Evolutionary conservation across 768 basidiomycete genomes (phyloP), one percentile per base, ranked within the genome.

Genomic region (Zangia roseola): DNA sequence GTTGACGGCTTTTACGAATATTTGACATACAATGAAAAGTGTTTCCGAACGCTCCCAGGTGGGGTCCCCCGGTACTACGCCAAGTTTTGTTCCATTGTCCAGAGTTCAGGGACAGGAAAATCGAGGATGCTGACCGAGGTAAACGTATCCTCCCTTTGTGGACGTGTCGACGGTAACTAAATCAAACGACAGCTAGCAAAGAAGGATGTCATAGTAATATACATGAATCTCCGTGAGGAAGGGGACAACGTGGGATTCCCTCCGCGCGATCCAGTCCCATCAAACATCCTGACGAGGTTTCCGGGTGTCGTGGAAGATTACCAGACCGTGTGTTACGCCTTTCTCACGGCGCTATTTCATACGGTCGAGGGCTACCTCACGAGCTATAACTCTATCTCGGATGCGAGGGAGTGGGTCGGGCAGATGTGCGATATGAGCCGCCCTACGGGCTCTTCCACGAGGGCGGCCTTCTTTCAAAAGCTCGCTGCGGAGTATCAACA

Each of bases 91-190:
- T n/a, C 44, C 23, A 38, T 46, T 3, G 36, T 53, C 3, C 57
- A 58, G 9, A 58, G 57, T 6, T 58, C 56, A 2, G 56, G 49
- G 0, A 59, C 57, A 0, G 57, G 57, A 0, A 55, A 49, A 31
- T 49, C 58, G 10, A 59, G 50, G 17, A n/a, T 52, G 40, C 8
- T 59, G 1, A 50, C 45, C 0, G 53, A 59, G 50, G 58, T 55
- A 35, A 16, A 17, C 0, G 14, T 6, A 10, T n/a, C n/a, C n/a
- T 30, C 0, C 20, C 12, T 8, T 23, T n/a, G 23, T 13, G 16
- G 1, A 9, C 16, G 6, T 31, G 3, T 17, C 2, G 4, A 3
- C 1, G 5, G n/a, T n/a, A n/a, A n/a, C 41, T 48, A 1, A 48
- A 44, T 23, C 30, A 1, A 5, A 17, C 2, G 6, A 7, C 10